These are phyloP conservation scores for Helotiales sp. DNA, from an alignment of 2,329 filamentous ascomycete genomes.

Conservation along the genomic window DNA sequence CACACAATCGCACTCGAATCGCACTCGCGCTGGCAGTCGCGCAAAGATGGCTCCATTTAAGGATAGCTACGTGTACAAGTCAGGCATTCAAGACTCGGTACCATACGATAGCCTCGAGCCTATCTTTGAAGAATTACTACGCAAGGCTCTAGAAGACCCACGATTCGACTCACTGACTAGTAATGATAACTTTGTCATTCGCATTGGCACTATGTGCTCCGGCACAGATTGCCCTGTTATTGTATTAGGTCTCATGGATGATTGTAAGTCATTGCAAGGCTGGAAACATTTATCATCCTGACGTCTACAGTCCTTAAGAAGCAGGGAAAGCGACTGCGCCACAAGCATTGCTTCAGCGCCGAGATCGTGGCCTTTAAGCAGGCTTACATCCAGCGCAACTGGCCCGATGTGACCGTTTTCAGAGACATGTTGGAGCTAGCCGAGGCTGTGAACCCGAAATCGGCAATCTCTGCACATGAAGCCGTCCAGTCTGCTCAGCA, in stretches of 20 bases:
- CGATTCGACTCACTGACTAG: too few relatives aligned
- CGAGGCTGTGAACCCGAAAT: not conserved
- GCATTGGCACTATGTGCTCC: not conserved
- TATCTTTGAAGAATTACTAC: too few relatives aligned
- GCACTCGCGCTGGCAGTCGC: too few relatives aligned
- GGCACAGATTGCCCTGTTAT: not conserved
- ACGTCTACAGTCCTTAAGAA: not conserved
- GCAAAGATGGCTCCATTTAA: too few relatives aligned
- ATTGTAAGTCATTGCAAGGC: not conserved
- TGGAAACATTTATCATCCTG: too few relatives aligned
- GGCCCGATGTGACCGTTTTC: not conserved
- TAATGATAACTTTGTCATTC: too few relatives aligned
- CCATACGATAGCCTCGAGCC: too few relatives aligned
- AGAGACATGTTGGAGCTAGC: not conserved
- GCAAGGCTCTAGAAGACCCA: too few relatives aligned
- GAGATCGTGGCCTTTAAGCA: not conserved
- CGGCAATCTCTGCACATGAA: not conserved
- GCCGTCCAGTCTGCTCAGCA: too few relatives aligned
- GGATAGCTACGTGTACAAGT: too few relatives aligned
- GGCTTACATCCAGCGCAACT: not conserved
- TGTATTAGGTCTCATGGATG: not conserved
- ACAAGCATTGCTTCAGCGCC: not conserved
- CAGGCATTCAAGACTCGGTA: too few relatives aligned
- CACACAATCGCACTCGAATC: too few relatives aligned
- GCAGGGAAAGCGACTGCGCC: not conserved